Evolutionary conservation across 495 filamentous ascomycete genomes (phyloP).

Genomic region (Trichoderma asperelloides): DNA sequence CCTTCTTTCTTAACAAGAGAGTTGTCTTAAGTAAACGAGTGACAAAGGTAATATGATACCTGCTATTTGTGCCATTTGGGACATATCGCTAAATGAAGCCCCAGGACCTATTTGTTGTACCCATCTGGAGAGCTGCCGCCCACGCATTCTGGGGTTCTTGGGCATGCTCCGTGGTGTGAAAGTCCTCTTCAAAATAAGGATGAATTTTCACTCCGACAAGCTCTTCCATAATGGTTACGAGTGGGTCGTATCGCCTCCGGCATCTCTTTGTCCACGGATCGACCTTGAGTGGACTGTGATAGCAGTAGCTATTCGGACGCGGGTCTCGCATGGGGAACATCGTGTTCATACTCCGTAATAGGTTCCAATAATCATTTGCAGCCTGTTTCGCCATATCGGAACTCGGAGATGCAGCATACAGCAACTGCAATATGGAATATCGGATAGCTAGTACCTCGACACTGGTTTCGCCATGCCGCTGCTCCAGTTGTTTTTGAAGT

Average conservation of each 20-base stretch:
- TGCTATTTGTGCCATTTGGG: background rate
- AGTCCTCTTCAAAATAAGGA: conserved; percentile 13
- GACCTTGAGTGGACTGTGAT: conserved; percentile 9
- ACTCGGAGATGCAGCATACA: background rate
- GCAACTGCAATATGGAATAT: conserved; percentile 6
- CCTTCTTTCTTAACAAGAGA: background rate
- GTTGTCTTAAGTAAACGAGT: background rate
- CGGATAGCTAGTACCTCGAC: conserved; percentile 9
- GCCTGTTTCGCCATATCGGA: background rate
- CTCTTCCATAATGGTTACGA: background rate
- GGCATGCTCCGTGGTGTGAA: conserved; percentile 9
- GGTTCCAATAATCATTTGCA: background rate
- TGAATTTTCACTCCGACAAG: conserved; percentile 1
- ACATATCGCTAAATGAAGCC: conserved; percentile 6
- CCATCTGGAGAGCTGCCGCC: conserved; percentile 6
- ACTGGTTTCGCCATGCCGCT: background rate
- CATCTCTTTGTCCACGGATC: conserved; percentile 12
- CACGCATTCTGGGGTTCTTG: conserved; percentile 8
- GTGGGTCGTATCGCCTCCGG: conserved; percentile 7
- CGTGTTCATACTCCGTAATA: background rate
- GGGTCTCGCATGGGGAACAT: conserved; percentile 7
- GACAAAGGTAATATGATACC: background rate
- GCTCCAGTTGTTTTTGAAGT: background rate
- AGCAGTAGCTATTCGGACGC: conserved; percentile 8
- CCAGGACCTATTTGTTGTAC: background rate